Evolutionary conservation across 805 yeast species (phyloP), one percentile per base, ranked within the genome.

Genomic region (Zygoascus biomembranicola): DNA sequence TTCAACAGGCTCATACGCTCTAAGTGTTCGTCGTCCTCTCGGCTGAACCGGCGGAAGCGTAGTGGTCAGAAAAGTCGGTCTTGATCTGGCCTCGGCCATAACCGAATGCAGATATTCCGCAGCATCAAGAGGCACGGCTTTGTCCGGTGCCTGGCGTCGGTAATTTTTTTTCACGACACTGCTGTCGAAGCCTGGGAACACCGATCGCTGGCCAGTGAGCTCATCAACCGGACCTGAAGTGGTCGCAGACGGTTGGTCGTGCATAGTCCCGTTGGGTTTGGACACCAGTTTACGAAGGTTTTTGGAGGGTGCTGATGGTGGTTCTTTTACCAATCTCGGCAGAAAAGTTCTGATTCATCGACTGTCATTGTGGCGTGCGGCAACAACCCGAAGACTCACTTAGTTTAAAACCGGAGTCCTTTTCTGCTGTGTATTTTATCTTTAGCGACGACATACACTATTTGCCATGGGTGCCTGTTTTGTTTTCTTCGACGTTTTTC

Each of bases 401-500:
- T 6, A 23, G 28, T 23, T 23, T 23, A 23, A 23, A 23, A 23
- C 28, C 28, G 28, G 28, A 23, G 28, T 23, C 28, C 28, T 23
- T 6, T 23, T 6, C 6, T 23, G 28, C 6, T 23, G 28, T 6
- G 6, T 23, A 23, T 23, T 23, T 23, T 23, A 23, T 23, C 28
- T 23, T 23, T 23, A 23, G 28, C 28, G 28, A 23, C 28, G n/a
- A 23, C 28, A 23, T 23, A 23, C 28, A 23, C 6, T 23, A 5
- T 35, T 35, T n/a, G 16, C 39, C 39, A 35, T 35, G 39, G 39
- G 39, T 13, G 54, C 49, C n/a, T 53, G 57, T 54, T 61, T 56
- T 52, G 58, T 57, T 51, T 73, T 74, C 55, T 68, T 77, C 50
- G 95, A 87, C 65, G 81, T 86, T 67, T 66, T 85, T 16, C 74